Base-by-base conservation (phyloP, 495 filamentous ascomycete genomes). In the Glonium stellatum region DNA sequence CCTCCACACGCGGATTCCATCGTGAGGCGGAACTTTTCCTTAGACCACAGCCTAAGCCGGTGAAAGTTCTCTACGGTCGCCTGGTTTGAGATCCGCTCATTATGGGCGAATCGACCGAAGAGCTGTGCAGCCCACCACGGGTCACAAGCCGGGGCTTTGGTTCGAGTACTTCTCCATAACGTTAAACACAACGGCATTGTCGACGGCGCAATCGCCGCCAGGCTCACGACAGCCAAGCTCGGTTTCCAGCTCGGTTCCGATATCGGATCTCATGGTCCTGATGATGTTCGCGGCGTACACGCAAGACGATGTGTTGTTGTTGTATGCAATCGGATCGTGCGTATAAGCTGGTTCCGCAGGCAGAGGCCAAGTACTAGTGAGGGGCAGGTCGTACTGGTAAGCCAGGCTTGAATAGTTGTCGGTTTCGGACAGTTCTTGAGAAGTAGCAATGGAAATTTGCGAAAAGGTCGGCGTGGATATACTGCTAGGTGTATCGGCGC, bases 151-250 rank as follows among this genome's bases (percentile, higher is more conserved):
- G 35, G 12, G 21, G 6, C 13, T 21, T 31, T 55, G 54, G 35
- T 52, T 53, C 35, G 62, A 55, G 58, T 70, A 74, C 47, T 66
- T 70, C 62, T 78, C 74, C 56, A 78, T 71, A 22, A 74, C 62
- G 25, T 69, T 61, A 50, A 77, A 78, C n/a, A 79, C 71, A 36
- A 63, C 62, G 36, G 69, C 61, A 62, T 77, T 78, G 19, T 73
- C 65, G 31, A 79, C 72, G 54, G 72, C 68, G 60, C 77, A 80
- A 34, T 71, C 64, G 15, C 51, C 66, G 21, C 60, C 48, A 46
- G 55, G 61, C 1, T 66, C 61, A 1, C 57, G 54, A 62, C 78
- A 79, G 18, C 77, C 78, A 36, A 80, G 61, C 49, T 79, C 74
- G 1, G 58, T 66, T 53, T 74, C 70, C 15, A 78, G 48, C 41